Percentiles rank a stretch among this genome's conserved stretches.
These are phyloP conservation scores for Kregervanrija pseudodelftensis DNA, from an alignment of 805 yeast species.

Conservation along the genomic window DNA sequence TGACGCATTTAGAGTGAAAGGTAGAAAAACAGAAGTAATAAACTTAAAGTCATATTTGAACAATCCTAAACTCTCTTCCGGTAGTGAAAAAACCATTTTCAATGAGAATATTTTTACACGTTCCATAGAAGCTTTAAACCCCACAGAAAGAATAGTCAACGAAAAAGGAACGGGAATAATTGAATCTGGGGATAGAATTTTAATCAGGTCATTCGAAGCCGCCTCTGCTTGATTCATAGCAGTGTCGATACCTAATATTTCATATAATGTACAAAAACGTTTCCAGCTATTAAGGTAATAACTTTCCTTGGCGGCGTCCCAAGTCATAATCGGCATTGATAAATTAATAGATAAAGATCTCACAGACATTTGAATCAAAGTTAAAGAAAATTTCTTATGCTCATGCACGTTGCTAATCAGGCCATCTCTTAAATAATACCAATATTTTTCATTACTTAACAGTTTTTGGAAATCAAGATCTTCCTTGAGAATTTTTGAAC, in stretches of 20 bases:
- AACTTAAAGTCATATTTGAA: conserved; percentile 37
- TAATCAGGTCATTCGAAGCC: conserved; percentile 55
- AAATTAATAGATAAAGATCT: conserved; percentile 33
- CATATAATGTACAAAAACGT: conserved; percentile 65
- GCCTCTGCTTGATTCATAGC: conserved; percentile 82
- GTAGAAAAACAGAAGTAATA: conserved; percentile 41
- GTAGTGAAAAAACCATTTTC: conserved; percentile 47
- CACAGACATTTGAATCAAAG: conserved; percentile 57
- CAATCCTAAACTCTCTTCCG: conserved; percentile 36
- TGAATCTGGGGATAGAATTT: conserved; percentile 42
- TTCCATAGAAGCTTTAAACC: conserved; percentile 70
- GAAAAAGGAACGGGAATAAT: conserved; percentile 66
- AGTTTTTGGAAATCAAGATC: conserved; percentile 23
- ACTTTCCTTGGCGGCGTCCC: conserved; percentile 30
- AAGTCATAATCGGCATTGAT: conserved; percentile 33
- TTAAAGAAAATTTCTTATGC: conserved; percentile 58
- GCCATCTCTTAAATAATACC: conserved; percentile 53
- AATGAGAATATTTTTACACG: conserved; percentile 62
- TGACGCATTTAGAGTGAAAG: conserved; percentile 55
- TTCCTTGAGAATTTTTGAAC: conserved; percentile 5
- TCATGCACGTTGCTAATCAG: conserved; percentile 54
- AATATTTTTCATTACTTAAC: conserved; percentile 34
- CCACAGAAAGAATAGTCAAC: conserved; percentile 64
- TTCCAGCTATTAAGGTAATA: conserved; percentile 53
- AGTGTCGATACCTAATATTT: conserved; percentile 77